Percentiles rank a stretch among this genome's conserved stretches.
These are phyloP conservation scores for Macrophomina tecta DNA, from an alignment of 2,329 filamentous ascomycete genomes.

Conservation along the genomic window DNA sequence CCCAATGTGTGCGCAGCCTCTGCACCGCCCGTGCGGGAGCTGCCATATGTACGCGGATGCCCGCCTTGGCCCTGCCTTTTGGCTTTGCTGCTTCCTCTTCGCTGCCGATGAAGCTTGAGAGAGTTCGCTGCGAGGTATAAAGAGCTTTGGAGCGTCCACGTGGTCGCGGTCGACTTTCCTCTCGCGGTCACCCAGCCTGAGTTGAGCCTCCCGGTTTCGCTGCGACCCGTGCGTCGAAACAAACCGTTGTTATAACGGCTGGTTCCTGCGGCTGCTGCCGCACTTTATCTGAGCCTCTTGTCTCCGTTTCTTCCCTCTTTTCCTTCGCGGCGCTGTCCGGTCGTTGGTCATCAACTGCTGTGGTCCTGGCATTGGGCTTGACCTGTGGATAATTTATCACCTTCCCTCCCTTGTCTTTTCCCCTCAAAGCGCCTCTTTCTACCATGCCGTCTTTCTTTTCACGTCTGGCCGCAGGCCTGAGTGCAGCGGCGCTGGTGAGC, in stretches of 20 bases:
- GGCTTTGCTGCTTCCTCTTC: background rate
- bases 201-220: background rate
- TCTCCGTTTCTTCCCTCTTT: background rate
- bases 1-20: background rate
- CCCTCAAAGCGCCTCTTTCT: background rate
- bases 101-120: background rate
- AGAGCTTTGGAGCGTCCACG: background rate
- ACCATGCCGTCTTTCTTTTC: slow-evolving; percentile 17
- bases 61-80: background rate
- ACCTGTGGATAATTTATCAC: background rate
- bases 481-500: slow-evolving; percentile 4
- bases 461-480: slow-evolving; percentile 8
- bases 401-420: background rate
- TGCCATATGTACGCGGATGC: background rate
- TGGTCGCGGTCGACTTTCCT: slow-evolving; percentile 5
- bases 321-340: background rate
- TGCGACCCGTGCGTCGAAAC: background rate
- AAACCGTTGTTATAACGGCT: slow-evolving; percentile 12
- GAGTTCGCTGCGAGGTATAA: background rate
- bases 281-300: background rate
- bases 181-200: background rate
- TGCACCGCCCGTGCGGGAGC: background rate
- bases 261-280: slow-evolving; percentile 13
- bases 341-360: background rate
- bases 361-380: background rate